Evolutionary conservation across 768 basidiomycete genomes (phyloP).

Genomic region (Dictyophora rubrovolvata): DNA sequence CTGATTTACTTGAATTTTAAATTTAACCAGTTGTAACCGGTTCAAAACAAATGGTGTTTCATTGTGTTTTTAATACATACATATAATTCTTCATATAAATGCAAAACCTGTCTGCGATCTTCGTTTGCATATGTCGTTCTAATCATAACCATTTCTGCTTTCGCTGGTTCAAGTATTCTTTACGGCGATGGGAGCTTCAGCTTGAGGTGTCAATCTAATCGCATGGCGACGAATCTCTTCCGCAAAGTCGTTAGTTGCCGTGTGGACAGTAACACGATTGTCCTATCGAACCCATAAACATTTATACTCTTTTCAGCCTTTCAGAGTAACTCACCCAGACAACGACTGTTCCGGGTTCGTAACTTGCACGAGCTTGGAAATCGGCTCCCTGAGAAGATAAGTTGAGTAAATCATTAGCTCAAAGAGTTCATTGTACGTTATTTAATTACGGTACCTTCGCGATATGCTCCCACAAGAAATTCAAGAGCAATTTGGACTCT

Average conservation of each 20-base stretch:
- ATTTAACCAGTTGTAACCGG: too few species aligned
- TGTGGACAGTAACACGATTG: conserved; percentile 39
- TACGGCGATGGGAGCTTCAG: conserved; percentile 34
- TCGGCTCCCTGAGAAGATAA: conserved; percentile 7
- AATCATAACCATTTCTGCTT: not conserved
- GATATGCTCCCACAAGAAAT: conserved; percentile 45
- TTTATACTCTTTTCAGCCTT: not conserved
- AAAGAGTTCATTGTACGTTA: not conserved
- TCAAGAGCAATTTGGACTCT: conserved; percentile 45
- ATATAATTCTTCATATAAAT: too few species aligned
- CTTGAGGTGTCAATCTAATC: conserved; percentile 38
- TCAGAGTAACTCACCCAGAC: conserved; percentile 34
- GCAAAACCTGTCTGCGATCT: too few species aligned
- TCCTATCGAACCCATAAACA: conserved; percentile 20
- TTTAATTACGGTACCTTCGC: conserved; percentile 33
- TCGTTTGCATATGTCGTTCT: too few species aligned
- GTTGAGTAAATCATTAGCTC: not conserved
- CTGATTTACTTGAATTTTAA: too few species aligned
- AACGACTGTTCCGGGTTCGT: conserved; percentile 44
- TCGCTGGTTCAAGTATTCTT: not conserved
- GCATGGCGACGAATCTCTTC: conserved; percentile 31
- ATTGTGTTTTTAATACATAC: too few species aligned
- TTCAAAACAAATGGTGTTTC: too few species aligned
- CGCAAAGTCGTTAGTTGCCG: conserved; percentile 32
- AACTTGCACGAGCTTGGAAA: conserved; percentile 31